Evolutionary conservation across 352 stramenopile genomes (phyloP).

Genomic region (Phytophthora pini): DNA sequence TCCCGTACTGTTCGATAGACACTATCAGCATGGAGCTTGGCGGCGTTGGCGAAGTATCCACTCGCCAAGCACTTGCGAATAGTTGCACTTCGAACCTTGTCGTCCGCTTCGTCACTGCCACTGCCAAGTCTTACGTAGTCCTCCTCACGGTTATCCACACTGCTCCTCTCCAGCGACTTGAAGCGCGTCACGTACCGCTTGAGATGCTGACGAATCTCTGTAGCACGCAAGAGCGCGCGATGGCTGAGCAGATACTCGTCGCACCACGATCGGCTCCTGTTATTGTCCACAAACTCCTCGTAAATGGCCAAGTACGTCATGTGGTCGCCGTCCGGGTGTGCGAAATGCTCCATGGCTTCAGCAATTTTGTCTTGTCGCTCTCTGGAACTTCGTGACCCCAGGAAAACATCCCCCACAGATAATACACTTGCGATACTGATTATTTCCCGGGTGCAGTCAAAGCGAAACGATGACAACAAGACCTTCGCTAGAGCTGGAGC

Average conservation of each 20-base stretch:
- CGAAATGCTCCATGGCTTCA: slow-evolving; percentile 74
- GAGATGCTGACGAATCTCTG: slow-evolving; percentile 73
- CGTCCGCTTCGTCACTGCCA: slow-evolving; percentile 25
- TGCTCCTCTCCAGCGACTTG: slow-evolving; percentile 19
- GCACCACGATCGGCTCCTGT: slow-evolving; percentile 72
- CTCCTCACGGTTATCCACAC: slow-evolving; percentile 10
- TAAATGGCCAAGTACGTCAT: slow-evolving; percentile 75
- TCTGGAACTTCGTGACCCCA: slow-evolving; percentile 60
- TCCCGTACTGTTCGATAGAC: slow-evolving; percentile 74
- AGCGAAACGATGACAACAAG: slow-evolving; percentile 68
- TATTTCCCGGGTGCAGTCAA: slow-evolving; percentile 92
- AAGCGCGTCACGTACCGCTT: slow-evolving; percentile 76
- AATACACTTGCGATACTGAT: slow-evolving; percentile 97
- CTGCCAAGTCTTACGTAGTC: slow-evolving; percentile 14
- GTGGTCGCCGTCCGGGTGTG: slow-evolving; percentile 71
- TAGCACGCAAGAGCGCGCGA: slow-evolving; percentile 61
- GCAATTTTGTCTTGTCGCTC: slow-evolving; percentile 74
- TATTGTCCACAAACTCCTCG: slow-evolving; percentile 76
- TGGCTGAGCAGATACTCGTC: slow-evolving; percentile 73
- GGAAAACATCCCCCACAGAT: slow-evolving; percentile 91
- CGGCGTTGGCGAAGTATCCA: slow-evolving; percentile 96
- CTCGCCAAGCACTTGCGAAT: slow-evolving; percentile 75
- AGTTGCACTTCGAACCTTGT: slow-evolving; percentile 29
- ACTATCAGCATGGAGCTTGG: slow-evolving; percentile 93
- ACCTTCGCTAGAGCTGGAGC: slow-evolving; percentile 89